These are phyloP conservation scores for Tanacetum coccineum DNA, from an alignment of 129 eudicot species.

Conservation along the genomic window DNA sequence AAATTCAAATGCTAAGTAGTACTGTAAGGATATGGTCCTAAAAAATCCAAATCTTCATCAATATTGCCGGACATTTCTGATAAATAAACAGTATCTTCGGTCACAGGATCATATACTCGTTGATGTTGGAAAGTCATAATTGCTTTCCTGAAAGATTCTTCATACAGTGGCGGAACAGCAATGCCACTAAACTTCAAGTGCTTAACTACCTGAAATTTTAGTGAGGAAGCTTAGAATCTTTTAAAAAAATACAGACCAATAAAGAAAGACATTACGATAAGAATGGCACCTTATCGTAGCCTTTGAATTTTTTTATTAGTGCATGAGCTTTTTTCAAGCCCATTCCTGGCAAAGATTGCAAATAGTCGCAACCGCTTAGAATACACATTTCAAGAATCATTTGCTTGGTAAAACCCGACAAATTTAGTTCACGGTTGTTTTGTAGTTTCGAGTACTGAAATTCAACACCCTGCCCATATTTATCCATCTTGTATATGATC, in stretches of 20 bases:
- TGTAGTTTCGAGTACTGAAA: constrained; percentile 56
- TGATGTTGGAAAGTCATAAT: constrained; percentile 86
- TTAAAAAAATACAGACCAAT: not conserved
- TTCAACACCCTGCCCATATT: constrained; percentile 96
- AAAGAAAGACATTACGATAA: not conserved
- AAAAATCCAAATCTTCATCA: constrained; percentile 66
- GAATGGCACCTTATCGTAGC: constrained; percentile 54
- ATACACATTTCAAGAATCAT: constrained; percentile 98
- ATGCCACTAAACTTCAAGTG: constrained; percentile 69
- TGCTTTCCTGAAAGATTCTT: constrained; percentile 84
- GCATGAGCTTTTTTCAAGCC: constrained; percentile 91
- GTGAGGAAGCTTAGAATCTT: not conserved
- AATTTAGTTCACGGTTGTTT: constrained; percentile 64
- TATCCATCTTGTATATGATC: constrained; percentile 99
- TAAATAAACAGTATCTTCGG: constrained; percentile 65
- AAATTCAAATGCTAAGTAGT: not conserved
- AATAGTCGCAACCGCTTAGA: constrained; percentile 90
- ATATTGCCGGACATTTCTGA: constrained; percentile 38
- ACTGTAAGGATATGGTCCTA: constrained; percentile 97
- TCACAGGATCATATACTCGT: constrained; percentile 75
- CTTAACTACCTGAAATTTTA: constrained; percentile 67
- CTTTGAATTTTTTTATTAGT: constrained; percentile 69
- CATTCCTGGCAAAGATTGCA: constrained; percentile 95
- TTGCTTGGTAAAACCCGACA: constrained; percentile 68
- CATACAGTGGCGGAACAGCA: constrained; percentile 60